Conservation (phyloP, 257 asterid species). For the Petunia secreta region DNA sequence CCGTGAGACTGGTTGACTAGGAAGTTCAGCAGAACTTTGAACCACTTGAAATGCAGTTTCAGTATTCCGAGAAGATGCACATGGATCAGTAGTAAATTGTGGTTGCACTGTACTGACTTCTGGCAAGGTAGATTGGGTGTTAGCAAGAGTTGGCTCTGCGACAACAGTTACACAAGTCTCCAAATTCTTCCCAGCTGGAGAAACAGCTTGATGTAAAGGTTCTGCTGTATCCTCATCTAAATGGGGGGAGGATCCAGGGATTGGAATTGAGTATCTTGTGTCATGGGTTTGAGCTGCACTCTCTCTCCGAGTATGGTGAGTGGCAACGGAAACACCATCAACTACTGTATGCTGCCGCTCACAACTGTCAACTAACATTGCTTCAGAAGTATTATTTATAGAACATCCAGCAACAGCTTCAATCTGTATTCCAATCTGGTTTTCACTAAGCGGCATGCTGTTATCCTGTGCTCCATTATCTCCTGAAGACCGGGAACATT, state of each 20-base stretch:
- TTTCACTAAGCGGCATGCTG: conserved; percentile 7
- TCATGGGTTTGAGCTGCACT: neutral
- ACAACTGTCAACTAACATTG: neutral
- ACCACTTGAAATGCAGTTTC: conserved; percentile 31
- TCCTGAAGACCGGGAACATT: conserved; percentile 21
- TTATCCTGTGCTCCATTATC: conserved; percentile 4
- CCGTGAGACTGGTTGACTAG: conserved; percentile 28
- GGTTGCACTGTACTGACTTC: conserved; percentile 16
- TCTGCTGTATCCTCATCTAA: conserved; percentile 31
- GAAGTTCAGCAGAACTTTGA: conserved; percentile 29
- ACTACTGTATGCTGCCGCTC: conserved; percentile 8
- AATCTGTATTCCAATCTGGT: conserved; percentile 12
- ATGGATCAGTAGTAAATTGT: conserved; percentile 26
- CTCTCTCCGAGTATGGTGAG: conserved; percentile 23
- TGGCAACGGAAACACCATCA: neutral
- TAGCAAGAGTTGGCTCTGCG: neutral
- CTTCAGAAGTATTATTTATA: conserved; percentile 7
- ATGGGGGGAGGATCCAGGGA: conserved; percentile 19
- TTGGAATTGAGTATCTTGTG: conserved; percentile 22
- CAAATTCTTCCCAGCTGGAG: conserved; percentile 38
- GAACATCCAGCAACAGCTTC: neutral
- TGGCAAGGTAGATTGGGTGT: conserved; percentile 22
- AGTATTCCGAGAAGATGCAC: conserved; percentile 29
- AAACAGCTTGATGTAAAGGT: conserved; percentile 36
- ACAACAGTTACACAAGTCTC: conserved; percentile 34